Percentiles rank a stretch among this genome's conserved stretches.
These are phyloP conservation scores for Luvunga scandens DNA, from an alignment of 345 rosid species.

Conservation along the genomic window DNA sequence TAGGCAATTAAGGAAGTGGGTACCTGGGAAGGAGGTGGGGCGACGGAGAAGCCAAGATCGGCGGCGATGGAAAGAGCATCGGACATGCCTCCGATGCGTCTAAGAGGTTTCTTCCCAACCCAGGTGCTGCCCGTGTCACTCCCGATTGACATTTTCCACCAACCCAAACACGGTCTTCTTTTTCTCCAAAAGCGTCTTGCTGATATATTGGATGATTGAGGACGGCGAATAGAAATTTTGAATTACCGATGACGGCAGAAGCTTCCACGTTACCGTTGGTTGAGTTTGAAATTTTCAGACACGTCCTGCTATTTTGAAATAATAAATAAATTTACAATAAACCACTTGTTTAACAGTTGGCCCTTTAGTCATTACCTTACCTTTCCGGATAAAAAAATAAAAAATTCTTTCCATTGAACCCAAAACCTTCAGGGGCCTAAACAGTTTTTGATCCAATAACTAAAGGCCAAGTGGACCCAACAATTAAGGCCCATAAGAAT, in stretches of 20 bases:
- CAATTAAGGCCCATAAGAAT: background rate
- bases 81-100: constrained; percentile 96
- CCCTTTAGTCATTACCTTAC: background rate
- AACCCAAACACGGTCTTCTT: background rate
- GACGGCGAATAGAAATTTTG: background rate
- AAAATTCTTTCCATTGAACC: no score
- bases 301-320: background rate
- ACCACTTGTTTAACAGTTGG: background rate
- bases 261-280: background rate
- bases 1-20: background rate
- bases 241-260: background rate
- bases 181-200: background rate
- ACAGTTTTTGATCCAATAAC: no score
- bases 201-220: background rate
- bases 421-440: no score
- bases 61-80: constrained; percentile 97
- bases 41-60: constrained; percentile 88
- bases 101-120: constrained; percentile 89
- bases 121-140: constrained; percentile 77
- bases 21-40: constrained; percentile 82
- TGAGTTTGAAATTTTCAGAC: background rate
- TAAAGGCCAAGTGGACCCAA: background rate
- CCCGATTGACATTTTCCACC: constrained; percentile 66
- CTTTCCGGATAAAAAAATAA: no score
- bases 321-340: background rate